These are phyloP conservation scores for Lineolata rhizophorae DNA, from an alignment of 495 filamentous ascomycete species.

Conservation along the genomic window DNA sequence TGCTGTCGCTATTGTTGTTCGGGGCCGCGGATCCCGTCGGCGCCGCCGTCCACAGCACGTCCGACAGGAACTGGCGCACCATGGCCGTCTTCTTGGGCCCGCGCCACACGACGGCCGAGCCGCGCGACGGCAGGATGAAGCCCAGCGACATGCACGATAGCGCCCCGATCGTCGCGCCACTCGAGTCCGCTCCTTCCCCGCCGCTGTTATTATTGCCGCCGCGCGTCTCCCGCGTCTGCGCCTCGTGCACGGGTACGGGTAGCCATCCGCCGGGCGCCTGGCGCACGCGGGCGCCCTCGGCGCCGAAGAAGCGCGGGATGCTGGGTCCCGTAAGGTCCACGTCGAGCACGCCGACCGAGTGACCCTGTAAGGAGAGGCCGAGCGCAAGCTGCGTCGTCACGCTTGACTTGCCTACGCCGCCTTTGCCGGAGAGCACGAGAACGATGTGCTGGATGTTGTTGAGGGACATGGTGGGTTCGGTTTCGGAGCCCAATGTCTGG, in stretches of 20 bases:
- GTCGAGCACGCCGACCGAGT: constrained; percentile 85
- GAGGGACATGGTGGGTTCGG: constrained; percentile 22
- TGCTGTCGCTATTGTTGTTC: no score
- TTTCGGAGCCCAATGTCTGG: no score
- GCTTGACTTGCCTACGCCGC: constrained; percentile 93
- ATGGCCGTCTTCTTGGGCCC: constrained; percentile 98
- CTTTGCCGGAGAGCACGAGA: constrained; percentile 80
- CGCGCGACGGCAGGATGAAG: constrained; percentile 63
- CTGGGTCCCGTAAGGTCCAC: constrained; percentile 91
- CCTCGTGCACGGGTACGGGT: constrained; percentile 56
- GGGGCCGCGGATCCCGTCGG: no score
- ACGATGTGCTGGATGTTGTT: constrained; percentile 20
- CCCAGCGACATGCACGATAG: constrained; percentile 84
- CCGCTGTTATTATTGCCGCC: no score
- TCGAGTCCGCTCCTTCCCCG: constrained; percentile 18
- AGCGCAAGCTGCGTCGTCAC: constrained; percentile 88
- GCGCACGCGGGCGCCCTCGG: constrained; percentile 72
- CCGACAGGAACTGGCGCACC: constrained; percentile 85
- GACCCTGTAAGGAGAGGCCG: constrained; percentile 60
- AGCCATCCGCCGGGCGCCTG: constrained; percentile 80
- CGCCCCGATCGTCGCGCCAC: constrained; percentile 27
- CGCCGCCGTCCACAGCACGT: constrained; percentile 85
- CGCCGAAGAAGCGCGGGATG: constrained; percentile 79
- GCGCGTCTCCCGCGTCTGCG: constrained; percentile 6
- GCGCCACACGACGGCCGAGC: constrained; percentile 88